Evolutionary conservation across 2,329 filamentous ascomycete genomes (phyloP), one percentile per base, ranked within the genome.

Genomic region (Zasmidium citrigriseum): DNA sequence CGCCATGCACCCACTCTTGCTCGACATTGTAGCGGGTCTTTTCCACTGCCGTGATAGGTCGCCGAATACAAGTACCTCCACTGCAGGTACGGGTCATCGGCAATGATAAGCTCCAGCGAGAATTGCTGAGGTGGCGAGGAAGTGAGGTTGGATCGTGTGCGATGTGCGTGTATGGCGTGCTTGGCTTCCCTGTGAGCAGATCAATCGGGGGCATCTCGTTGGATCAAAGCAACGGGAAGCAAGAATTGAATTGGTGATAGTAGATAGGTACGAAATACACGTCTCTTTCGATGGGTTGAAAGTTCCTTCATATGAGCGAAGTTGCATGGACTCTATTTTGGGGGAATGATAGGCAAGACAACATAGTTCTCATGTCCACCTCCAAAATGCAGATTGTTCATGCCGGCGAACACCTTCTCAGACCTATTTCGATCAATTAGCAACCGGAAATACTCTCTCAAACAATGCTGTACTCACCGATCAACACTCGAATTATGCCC

Each of bases 371-470:
- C 68, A 41, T 76, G 70, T 34, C 72, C 73, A 1, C 75, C 73
- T 0, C 81, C 79, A 64, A 86, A 84, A 64, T 83, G 79, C 22
- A 86, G 68, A 64, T 82, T 75, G 68, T 86, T 86, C 41, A 73
- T 60, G 0, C 83, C 83, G 0, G 74, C 75, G 55, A 80, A 76
- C 49, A 72, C 76, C 34, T 72, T 69, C 53, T 76, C 70, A n/a
- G 46, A 46, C 9, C 50, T 52, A 23, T 11, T 14, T 11, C 25
- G 5, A n/a, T 7, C 3, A 14, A 22, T 52, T 23, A 52, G 50
- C 34, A 11, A 7, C 20, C 5, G 27, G 22, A 20, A 14, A 21
- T 16, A 12, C 11, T 9, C 11, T 46, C 44, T 12, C 11, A 46
- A 48, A 22, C 9, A 18, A 46, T 9, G 12, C 24, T n/a, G 11